Conservation (phyloP, 441 rosid genomes). For the Euphorbia schlechtendalii region DNA sequence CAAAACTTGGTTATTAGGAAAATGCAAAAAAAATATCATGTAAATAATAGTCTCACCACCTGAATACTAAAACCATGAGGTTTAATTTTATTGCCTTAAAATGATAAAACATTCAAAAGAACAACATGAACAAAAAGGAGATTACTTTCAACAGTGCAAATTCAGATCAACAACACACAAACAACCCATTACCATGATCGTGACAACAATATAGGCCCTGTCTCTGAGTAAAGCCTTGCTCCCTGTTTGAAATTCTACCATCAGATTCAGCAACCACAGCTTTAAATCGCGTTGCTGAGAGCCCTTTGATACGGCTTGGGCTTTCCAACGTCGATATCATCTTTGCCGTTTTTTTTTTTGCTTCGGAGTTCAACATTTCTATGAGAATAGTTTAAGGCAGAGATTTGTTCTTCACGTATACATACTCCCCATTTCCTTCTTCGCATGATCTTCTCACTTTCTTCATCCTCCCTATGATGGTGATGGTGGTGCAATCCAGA, state of each 20-base stretch:
- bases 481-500: constrained; percentile 37
- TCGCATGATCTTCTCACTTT: constrained; percentile 33
- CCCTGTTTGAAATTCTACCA: constrained; percentile 47
- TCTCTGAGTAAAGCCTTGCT: constrained; percentile 82
- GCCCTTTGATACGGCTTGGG: constrained; percentile 95
- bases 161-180: constrained; percentile 30
- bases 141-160: neutral
- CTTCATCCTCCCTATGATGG: constrained; percentile 26
- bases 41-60: neutral
- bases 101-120: neutral
- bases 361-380: constrained; percentile 76
- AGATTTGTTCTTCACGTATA: constrained; percentile 57
- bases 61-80: neutral
- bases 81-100: neutral
- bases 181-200: constrained; percentile 42
- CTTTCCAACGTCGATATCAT: constrained; percentile 83
- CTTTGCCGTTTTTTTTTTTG: constrained; percentile 88
- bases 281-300: constrained; percentile 85
- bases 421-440: constrained; percentile 40
- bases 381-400: constrained; percentile 67
- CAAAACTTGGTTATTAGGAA: no score
- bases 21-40: constrained; percentile 56
- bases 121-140: neutral
- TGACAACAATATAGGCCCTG: constrained; percentile 85
- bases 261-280: constrained; percentile 50